Evolutionary conservation across 2,329 filamentous ascomycete genomes (phyloP).

Genomic region (Diplodia sapinea): DNA sequence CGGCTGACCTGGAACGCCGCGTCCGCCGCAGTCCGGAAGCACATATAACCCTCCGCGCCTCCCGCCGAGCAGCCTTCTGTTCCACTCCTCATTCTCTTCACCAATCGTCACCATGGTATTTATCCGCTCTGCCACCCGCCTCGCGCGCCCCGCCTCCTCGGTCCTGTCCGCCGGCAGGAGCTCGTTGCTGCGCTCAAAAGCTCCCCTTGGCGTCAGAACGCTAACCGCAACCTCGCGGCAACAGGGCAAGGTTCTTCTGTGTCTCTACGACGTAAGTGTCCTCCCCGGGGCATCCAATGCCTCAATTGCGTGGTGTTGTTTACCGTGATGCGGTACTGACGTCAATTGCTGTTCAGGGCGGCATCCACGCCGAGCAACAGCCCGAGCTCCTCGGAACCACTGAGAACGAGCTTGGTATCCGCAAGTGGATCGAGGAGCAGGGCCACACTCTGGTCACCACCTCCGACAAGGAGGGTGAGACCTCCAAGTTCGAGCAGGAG

Average conservation of each 20-base stretch:
- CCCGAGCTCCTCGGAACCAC: constrained; percentile 90
- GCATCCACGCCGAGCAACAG: constrained; percentile 85
- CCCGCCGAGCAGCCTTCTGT: background rate
- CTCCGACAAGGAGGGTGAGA: constrained; percentile 94
- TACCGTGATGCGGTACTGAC: constrained; percentile 36
- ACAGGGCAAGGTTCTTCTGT: constrained; percentile 94
- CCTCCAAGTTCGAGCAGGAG: constrained; percentile 93
- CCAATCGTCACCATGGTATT: constrained; percentile 61
- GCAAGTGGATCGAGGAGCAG: constrained; percentile 96
- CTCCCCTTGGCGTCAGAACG: constrained; percentile 61
- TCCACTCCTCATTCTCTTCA: constrained; percentile 8
- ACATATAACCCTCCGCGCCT: constrained; percentile 8
- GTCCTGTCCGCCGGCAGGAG: constrained; percentile 53
- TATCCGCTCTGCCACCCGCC: constrained; percentile 65
- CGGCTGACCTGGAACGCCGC: constrained; percentile 21
- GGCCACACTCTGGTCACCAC: constrained; percentile 97
- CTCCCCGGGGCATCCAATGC: constrained; percentile 30
- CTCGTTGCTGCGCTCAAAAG: constrained; percentile 51
- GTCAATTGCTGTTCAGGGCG: constrained; percentile 58
- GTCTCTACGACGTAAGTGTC: constrained; percentile 82
- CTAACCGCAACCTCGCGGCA: constrained; percentile 69
- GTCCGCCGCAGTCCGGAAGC: constrained; percentile 11
- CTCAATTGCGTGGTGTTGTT: constrained; percentile 1
- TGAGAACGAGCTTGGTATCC: constrained; percentile 96
- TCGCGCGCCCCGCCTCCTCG: constrained; percentile 61